Percentiles rank a stretch among this genome's conserved stretches.
These are phyloP conservation scores for Hemisphaericaspora nanyangensis DNA, from an alignment of 805 yeast genomes.

Conservation along the genomic window DNA sequence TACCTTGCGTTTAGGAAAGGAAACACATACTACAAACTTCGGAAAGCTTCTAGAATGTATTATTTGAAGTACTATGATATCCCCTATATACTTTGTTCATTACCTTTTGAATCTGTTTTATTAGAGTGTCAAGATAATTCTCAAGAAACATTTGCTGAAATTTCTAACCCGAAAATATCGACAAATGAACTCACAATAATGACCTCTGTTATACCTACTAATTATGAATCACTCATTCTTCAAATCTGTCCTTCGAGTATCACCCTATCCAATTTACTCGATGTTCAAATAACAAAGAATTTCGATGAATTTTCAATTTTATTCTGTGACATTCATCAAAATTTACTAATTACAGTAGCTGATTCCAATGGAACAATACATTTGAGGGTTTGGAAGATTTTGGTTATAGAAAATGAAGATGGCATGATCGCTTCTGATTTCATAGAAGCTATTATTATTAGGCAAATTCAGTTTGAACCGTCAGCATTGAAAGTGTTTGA, in stretches of 20 bases:
- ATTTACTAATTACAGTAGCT: slow-evolving; percentile 11
- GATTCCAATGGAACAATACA: slow-evolving; percentile 7
- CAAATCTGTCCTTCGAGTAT: slow-evolving; percentile 25
- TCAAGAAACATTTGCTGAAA: slow-evolving; percentile 19
- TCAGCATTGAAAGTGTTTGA: slow-evolving; percentile 11
- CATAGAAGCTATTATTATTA: not conserved
- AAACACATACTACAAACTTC: slow-evolving; percentile 23
- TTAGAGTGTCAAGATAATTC: slow-evolving; percentile 25
- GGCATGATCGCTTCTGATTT: not conserved
- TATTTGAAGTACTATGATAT: slow-evolving; percentile 14
- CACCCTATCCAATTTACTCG: slow-evolving; percentile 19
- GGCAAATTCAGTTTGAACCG: slow-evolving; percentile 9
- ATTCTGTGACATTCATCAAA: slow-evolving; percentile 9
- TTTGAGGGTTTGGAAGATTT: not conserved
- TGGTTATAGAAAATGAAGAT: not conserved
- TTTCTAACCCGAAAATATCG: slow-evolving; percentile 15
- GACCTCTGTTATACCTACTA: slow-evolving; percentile 9
- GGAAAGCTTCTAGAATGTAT: slow-evolving; percentile 24
- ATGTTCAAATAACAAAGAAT: slow-evolving; percentile 2
- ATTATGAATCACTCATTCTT: slow-evolving; percentile 13
- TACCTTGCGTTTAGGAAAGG: slow-evolving; percentile 23
- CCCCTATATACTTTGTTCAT: slow-evolving; percentile 29
- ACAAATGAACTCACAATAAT: slow-evolving; percentile 15
- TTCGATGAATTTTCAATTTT: slow-evolving; percentile 11
- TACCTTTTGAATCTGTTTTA: slow-evolving; percentile 35